These are phyloP conservation scores for Cucumis cinereus DNA, from an alignment of 306 rosid genomes.

Conservation along the genomic window DNA sequence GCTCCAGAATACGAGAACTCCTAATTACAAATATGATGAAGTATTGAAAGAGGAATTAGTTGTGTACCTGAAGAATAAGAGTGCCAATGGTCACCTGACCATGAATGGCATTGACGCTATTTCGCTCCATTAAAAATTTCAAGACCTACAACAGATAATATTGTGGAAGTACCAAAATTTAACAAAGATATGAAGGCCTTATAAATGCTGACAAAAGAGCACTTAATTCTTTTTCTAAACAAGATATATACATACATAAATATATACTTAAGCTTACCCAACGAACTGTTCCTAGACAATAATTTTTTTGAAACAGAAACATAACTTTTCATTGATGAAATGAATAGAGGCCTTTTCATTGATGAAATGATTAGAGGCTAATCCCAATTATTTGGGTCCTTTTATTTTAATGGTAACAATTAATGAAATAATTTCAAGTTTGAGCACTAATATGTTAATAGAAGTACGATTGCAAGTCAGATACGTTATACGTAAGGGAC, in stretches of 20 bases:
- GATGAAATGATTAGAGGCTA: not conserved
- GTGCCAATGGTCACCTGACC: conserved; percentile 95
- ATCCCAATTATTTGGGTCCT: not conserved
- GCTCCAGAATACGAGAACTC: too few relatives aligned
- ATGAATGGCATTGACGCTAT: conserved; percentile 63
- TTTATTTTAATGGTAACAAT: too few relatives aligned
- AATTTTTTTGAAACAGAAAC: not conserved
- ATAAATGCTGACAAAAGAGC: not conserved
- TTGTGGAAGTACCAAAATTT: conserved; percentile 8
- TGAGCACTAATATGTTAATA: too few relatives aligned
- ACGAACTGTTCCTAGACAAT: not conserved
- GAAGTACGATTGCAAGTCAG: not conserved
- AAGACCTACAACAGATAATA: conserved; percentile 46
- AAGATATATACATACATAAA: not conserved
- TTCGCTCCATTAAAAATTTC: conserved; percentile 89
- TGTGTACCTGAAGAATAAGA: conserved; percentile 68
- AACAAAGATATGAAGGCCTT: not conserved
- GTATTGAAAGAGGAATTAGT: not conserved
- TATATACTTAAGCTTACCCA: not conserved
- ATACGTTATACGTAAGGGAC: not conserved
- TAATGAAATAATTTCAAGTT: too few relatives aligned
- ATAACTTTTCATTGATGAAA: too few relatives aligned
- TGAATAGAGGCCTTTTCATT: not conserved
- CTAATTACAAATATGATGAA: not conserved
- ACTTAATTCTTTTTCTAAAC: not conserved